These are phyloP conservation scores for Grigorovia yakushimaensis DNA, from an alignment of 805 yeast species.

Conservation along the genomic window DNA sequence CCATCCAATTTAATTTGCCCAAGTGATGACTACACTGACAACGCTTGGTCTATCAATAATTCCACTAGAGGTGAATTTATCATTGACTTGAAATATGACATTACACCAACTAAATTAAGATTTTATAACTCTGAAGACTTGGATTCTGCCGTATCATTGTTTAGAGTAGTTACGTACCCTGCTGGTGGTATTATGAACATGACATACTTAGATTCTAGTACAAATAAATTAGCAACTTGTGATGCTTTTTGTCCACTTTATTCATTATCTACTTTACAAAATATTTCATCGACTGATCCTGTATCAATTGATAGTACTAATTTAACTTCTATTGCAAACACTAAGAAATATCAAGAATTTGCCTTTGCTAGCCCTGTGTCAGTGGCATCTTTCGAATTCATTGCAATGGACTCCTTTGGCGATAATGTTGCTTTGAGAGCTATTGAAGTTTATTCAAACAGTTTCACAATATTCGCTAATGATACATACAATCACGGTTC, in stretches of 20 bases:
- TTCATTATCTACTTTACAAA: slow-evolving; percentile 29
- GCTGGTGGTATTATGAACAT: slow-evolving; percentile 85
- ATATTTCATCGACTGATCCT: background rate
- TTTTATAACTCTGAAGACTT: slow-evolving; percentile 49
- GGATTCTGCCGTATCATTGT: slow-evolving; percentile 41
- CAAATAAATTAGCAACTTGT: slow-evolving; percentile 51
- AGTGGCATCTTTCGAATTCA: slow-evolving; percentile 51
- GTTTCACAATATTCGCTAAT: slow-evolving; percentile 60
- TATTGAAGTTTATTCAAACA: slow-evolving; percentile 52
- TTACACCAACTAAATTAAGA: slow-evolving; percentile 63
- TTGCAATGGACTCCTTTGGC: slow-evolving; percentile 63
- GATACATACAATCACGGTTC: slow-evolving; percentile 57
- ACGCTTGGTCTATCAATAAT: slow-evolving; percentile 44
- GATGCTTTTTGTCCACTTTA: slow-evolving; percentile 85
- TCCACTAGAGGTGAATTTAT: slow-evolving; percentile 53
- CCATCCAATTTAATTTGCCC: slow-evolving; percentile 50
- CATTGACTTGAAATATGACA: slow-evolving; percentile 44
- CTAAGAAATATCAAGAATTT: slow-evolving; percentile 58
- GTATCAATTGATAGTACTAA: background rate
- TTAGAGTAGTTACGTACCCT: slow-evolving; percentile 70
- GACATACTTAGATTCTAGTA: slow-evolving; percentile 67
- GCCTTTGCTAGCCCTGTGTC: slow-evolving; percentile 61
- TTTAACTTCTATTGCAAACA: background rate
- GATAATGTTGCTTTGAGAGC: slow-evolving; percentile 59
- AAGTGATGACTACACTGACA: slow-evolving; percentile 15